Evolutionary conservation across 1,284 basidiomycete species (phyloP), one percentile per base, ranked within the genome.

Genomic region (Inonotus hispidus): DNA sequence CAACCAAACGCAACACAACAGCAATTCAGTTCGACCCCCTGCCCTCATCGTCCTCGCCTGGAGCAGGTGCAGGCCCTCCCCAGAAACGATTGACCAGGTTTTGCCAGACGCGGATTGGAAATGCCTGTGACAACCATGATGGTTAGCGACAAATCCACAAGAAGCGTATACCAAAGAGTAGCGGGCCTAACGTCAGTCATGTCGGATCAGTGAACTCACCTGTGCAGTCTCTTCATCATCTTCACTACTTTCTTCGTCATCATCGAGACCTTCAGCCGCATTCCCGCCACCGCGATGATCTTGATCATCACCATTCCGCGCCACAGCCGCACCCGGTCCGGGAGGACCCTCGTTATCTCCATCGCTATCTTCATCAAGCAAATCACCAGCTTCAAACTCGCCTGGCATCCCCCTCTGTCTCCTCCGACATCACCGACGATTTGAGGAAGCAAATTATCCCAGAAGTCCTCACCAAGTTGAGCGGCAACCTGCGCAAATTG

Each of bases 81-180:
- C 84, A 88, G 65, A 90, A 78, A 8, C 84, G 74, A 61, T 79
- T 80, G 55, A 89, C 67, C 11, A 89, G 70, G 66, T 83, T 85
- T 13, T 83, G 77, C 16, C 89, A 70, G n/a, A 86, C 69, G 3
- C 85, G 81, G 35, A 83, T 71, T 6, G 85, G 85, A 66, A 88
- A 72, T 3, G 83, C 78, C 86, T 88, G 56, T 7, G 64, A 54
- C 39, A 41, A 43, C 55, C 47, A 10, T 21, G 27, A 10, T 21
- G 27, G 14, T 23, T 37, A 35, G 59, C 56, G 59, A 63, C n/a
- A 63, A 56, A 41, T 38, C 39, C 43, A 45, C 52, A 29, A 56
- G 21, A 27, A 29, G n/a, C 3, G 32, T 8, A 16, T 43, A 16
- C 19, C 19, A 21, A 14, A 21, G n/a, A 5, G 19, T 43, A 3